Percentiles rank a stretch among this genome's conserved stretches.
These are phyloP conservation scores for Syzygium oleosum DNA, from an alignment of 345 rosid genomes.

Conservation along the genomic window DNA sequence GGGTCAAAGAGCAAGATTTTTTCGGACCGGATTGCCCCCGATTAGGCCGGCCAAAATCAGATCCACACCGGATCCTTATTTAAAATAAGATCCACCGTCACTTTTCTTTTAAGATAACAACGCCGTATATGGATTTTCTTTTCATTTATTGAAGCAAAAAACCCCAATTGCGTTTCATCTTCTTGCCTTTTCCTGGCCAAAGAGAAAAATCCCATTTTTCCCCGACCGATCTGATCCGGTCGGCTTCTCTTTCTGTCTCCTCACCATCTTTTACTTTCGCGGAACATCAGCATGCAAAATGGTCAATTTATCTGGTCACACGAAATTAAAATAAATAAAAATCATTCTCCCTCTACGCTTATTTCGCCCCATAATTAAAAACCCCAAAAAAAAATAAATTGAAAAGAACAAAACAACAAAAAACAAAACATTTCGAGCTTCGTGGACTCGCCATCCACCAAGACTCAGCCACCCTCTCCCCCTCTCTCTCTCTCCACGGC, in stretches of 20 bases:
- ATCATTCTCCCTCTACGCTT: background rate
- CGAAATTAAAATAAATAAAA: background rate
- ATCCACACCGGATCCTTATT: no score
- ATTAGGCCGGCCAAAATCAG: background rate
- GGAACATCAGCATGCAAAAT: background rate
- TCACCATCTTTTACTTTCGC: background rate
- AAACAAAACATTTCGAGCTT: accelerated
- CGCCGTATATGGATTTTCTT: no score
- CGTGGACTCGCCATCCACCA: background rate
- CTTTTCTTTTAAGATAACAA: no score
- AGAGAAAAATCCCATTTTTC: background rate
- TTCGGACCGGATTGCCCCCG: no score
- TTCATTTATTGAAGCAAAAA: background rate
- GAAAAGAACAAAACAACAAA: background rate
- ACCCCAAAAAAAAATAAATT: background rate
- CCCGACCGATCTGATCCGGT: background rate
- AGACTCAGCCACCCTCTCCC: background rate
- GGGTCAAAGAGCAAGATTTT: background rate
- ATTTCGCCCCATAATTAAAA: background rate
- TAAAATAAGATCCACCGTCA: no score
- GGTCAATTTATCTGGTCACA: background rate
- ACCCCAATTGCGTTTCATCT: background rate
- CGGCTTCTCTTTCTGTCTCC: background rate
- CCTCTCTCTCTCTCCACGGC: background rate
- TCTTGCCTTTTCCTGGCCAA: background rate